These are phyloP conservation scores for Globisporangium mamillatum DNA, from an alignment of 352 stramenopile species.

Conservation along the genomic window DNA sequence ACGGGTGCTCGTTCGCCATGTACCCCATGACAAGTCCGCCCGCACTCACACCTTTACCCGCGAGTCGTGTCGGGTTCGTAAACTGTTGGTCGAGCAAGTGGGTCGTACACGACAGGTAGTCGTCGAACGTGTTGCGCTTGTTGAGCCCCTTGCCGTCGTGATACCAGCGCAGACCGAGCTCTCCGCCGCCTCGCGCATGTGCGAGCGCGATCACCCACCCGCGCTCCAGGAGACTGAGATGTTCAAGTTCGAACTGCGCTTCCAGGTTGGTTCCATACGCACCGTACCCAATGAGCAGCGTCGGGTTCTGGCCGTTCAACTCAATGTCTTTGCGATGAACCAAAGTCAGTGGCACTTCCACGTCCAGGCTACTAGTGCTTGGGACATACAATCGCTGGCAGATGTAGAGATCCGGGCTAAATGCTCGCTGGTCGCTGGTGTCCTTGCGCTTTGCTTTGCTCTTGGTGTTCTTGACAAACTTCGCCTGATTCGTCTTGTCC, in stretches of 20 bases:
- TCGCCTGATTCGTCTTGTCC: slow-evolving; percentile 1
- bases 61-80: slow-evolving; percentile 60
- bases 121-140: slow-evolving; percentile 87
- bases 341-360: slow-evolving; percentile 73
- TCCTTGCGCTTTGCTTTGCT: slow-evolving; percentile 2
- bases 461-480: slow-evolving; percentile 1
- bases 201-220: slow-evolving; percentile 89
- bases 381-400: slow-evolving; percentile 45
- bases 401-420: slow-evolving; percentile 30
- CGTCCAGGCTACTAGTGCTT: slow-evolving; percentile 31
- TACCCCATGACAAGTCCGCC: slow-evolving; percentile 85
- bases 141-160: slow-evolving; percentile 65
- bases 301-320: slow-evolving; percentile 62
- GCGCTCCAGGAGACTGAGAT: slow-evolving; percentile 80
- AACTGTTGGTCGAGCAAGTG: slow-evolving; percentile 60
- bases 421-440: not conserved
- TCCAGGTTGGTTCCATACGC: slow-evolving; percentile 88
- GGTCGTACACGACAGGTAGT: slow-evolving; percentile 73
- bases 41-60: slow-evolving; percentile 80
- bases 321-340: slow-evolving; percentile 60
- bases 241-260: slow-evolving; percentile 81
- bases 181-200: slow-evolving; percentile 86
- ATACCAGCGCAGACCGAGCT: slow-evolving; percentile 88
- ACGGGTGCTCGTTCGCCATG: slow-evolving; percentile 79
- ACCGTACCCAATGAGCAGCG: slow-evolving; percentile 87